Percentiles rank a stretch among this genome's conserved stretches.
phyloP scores from a whole-genome alignment of 1,139 yeast species.

The Pneumocystis canis region DNA sequence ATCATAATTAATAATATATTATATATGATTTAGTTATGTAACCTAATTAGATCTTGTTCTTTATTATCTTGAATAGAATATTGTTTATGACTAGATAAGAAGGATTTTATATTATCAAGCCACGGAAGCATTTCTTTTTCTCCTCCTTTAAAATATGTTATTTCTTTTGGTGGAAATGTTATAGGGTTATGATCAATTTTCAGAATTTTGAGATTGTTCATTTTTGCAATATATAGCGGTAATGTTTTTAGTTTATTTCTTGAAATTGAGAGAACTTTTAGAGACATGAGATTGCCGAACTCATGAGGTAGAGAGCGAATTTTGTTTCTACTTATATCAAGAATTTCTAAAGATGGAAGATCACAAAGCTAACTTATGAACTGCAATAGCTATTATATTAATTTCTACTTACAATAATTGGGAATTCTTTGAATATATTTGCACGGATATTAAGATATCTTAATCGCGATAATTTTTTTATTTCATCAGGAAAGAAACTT shows the following conservation, averaged over 20 bases:
- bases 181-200: constrained; percentile 62
- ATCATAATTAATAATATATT: not conserved
- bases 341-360: constrained; percentile 40
- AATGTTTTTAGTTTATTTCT: constrained; percentile 45
- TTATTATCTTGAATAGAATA: not conserved
- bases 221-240: constrained; percentile 41
- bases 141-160: constrained; percentile 22
- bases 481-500: constrained; percentile 10
- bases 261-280: constrained; percentile 49
- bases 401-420: constrained; percentile 26
- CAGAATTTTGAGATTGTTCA: constrained; percentile 43
- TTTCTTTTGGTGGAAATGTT: constrained; percentile 33
- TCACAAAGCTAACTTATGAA: constrained; percentile 20
- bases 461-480: constrained; percentile 34
- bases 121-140: constrained; percentile 34
- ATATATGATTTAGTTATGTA: not conserved
- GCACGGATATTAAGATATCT: constrained; percentile 53
- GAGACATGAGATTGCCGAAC: constrained; percentile 20
- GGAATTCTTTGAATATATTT: constrained; percentile 42
- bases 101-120: constrained; percentile 38
- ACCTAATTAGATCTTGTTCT: not conserved
- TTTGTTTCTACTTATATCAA: constrained; percentile 52
- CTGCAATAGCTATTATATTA: constrained; percentile 7
- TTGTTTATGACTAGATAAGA: constrained; percentile 15
- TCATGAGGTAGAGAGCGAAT: constrained; percentile 33